A percentile compares a stretch with the other conserved stretches of the same genome.
Conservation (phyloP, 2,329 filamentous ascomycete genomes). For the Fusarium circinatum region DNA sequence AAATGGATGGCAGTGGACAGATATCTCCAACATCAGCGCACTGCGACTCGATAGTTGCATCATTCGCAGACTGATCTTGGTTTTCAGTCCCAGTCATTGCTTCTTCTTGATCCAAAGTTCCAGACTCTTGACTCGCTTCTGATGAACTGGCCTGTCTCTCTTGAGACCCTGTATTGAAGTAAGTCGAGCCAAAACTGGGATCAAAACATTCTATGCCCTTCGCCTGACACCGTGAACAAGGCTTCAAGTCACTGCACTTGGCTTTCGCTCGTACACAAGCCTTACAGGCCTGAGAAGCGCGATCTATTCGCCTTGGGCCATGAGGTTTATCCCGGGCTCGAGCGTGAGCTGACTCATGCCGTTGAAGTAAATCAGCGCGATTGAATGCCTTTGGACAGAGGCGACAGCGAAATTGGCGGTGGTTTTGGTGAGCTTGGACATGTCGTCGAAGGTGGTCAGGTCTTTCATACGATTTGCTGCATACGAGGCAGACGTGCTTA, state of each 20-base stretch:
- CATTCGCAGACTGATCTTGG: accelerated
- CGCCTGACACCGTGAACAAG: neutral
- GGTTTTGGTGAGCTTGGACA: neutral
- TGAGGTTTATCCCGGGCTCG: neutral
- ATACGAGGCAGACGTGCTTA: neutral
- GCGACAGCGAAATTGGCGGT: neutral
- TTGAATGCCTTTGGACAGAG: neutral
- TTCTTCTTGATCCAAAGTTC: accelerated
- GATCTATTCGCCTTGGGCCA: neutral
- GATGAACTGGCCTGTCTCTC: neutral
- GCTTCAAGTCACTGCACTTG: neutral
- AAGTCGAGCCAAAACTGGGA: neutral
- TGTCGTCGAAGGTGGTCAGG: neutral
- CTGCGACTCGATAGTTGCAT: too few relatives aligned
- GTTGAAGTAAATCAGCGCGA: neutral
- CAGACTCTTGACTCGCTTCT: accelerated
- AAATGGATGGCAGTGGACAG: too few relatives aligned
- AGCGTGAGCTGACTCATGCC: neutral
- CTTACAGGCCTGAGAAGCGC: neutral
- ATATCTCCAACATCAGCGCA: too few relatives aligned
- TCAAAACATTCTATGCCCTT: neutral
- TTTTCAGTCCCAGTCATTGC: accelerated
- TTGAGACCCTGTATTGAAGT: accelerated
- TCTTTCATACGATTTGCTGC: neutral
- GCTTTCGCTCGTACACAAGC: neutral